Percentiles rank a stretch among this genome's conserved stretches.
Conservation (phyloP, 108 stramenopile species). For the Nitzschia sp. region DNA sequence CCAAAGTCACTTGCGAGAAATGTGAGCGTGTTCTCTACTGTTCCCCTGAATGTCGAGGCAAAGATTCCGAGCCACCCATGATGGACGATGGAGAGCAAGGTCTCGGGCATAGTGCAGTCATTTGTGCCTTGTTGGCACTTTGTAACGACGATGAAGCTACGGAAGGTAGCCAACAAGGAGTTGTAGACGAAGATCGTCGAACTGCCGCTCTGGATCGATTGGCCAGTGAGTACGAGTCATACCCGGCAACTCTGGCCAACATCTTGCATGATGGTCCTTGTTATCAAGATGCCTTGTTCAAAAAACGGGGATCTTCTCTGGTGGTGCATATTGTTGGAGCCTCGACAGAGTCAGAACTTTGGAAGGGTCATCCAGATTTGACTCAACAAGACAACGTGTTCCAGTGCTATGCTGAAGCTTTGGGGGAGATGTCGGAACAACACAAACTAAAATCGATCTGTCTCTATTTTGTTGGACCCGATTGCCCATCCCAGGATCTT, state of each 20-base stretch:
- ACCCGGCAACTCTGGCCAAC: constrained; percentile 87
- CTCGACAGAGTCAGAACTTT: constrained; percentile 75
- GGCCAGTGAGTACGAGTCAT: constrained; percentile 77
- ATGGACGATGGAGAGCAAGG: constrained; percentile 50
- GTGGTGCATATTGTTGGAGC: constrained; percentile 82
- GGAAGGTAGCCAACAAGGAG: constrained; percentile 25
- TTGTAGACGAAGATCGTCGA: constrained; percentile 14
- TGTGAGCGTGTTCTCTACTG: constrained; percentile 81
- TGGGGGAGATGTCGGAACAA: constrained; percentile 59
- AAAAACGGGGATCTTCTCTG: constrained; percentile 31
- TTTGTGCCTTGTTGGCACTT: constrained; percentile 65
- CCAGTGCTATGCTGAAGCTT: constrained; percentile 78
- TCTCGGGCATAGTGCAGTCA: constrained; percentile 71
- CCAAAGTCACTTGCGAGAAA: constrained; percentile 42
- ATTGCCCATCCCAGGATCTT: constrained; percentile 54
- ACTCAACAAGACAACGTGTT: constrained; percentile 29
- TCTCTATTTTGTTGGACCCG: constrained; percentile 72
- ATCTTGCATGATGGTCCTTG: constrained; percentile 60
- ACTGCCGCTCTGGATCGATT: constrained; percentile 71
- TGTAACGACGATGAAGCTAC: constrained; percentile 75
- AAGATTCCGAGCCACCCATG: constrained; percentile 39
- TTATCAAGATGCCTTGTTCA: constrained; percentile 40
- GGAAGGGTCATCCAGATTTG: constrained; percentile 52
- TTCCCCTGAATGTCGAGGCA: constrained; percentile 52
- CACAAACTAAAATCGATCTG: constrained; percentile 36